Evolutionary conservation across 1,284 basidiomycete genomes (phyloP).

Genomic region (Ceratobasidium sp.): DNA sequence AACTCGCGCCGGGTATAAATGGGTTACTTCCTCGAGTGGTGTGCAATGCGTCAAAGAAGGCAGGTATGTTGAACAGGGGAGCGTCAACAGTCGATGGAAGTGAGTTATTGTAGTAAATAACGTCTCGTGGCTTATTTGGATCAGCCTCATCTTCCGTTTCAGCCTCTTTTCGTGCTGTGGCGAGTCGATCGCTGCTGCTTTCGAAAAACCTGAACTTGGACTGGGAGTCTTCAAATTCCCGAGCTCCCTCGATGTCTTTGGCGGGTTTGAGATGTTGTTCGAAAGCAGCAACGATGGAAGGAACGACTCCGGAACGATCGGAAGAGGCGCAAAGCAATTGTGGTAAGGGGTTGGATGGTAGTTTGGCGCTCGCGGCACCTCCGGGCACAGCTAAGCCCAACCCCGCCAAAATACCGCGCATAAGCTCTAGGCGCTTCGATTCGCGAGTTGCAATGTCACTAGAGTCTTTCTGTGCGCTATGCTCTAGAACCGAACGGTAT

Average conservation of each 20-base stretch:
- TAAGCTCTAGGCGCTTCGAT: slow-evolving; percentile 57
- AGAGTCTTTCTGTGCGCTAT: slow-evolving; percentile 48
- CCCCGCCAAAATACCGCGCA: slow-evolving; percentile 62
- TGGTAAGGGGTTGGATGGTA: slow-evolving; percentile 60
- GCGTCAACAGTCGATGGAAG: slow-evolving; percentile 56
- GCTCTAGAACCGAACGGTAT: slow-evolving; percentile 58
- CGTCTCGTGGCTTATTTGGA: slow-evolving; percentile 54
- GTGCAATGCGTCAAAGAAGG: slow-evolving; percentile 59
- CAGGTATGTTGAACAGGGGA: slow-evolving; percentile 61
- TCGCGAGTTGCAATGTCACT: slow-evolving; percentile 53
- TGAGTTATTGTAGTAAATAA: slow-evolving; percentile 52
- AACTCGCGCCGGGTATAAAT: slow-evolving; percentile 57
- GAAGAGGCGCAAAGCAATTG: slow-evolving; percentile 64
- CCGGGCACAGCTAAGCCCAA: slow-evolving; percentile 62
- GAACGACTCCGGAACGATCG: slow-evolving; percentile 54
- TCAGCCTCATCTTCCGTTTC: slow-evolving; percentile 54
- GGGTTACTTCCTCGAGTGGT: slow-evolving; percentile 49
- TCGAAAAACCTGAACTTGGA: slow-evolving; percentile 75
- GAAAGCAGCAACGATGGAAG: slow-evolving; percentile 60
- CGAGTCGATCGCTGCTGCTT: slow-evolving; percentile 9
- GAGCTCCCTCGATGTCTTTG: slow-evolving; percentile 53
- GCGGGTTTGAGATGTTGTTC: slow-evolving; percentile 52
- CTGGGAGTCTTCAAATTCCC: slow-evolving; percentile 68
- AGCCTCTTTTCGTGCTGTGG: slow-evolving; percentile 54
- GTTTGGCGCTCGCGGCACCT: slow-evolving; percentile 24